Evolutionary conservation across 306 rosid species (phyloP).

Genomic region (Crataegus laevigata): DNA sequence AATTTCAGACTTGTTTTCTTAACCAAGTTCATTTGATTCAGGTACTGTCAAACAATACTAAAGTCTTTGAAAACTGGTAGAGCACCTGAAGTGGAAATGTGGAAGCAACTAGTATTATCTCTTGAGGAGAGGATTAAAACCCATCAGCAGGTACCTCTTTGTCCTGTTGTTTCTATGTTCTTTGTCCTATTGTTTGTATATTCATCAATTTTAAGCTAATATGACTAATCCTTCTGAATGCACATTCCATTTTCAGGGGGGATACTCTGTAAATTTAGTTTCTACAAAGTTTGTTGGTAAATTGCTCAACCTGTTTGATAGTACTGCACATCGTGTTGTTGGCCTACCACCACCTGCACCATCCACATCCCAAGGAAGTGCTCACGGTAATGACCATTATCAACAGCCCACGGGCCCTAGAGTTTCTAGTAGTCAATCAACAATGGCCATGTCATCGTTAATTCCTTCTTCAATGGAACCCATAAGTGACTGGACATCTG

Average conservation of each 20-base stretch:
- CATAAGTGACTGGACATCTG: constrained; percentile 61
- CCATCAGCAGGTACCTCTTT: constrained; percentile 61
- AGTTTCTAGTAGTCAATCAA: constrained; percentile 72
- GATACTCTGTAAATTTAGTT: constrained; percentile 71
- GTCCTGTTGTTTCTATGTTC: background rate
- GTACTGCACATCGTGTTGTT: constrained; percentile 89
- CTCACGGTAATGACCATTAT: constrained; percentile 47
- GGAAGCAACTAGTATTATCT: constrained; percentile 69
- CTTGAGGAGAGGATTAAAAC: constrained; percentile 91
- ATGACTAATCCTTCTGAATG: constrained; percentile 5
- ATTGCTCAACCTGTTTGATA: constrained; percentile 76
- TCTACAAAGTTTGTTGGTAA: constrained; percentile 74
- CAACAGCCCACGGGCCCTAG: constrained; percentile 43
- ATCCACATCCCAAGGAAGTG: constrained; percentile 41
- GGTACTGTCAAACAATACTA: constrained; percentile 82
- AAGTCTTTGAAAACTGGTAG: constrained; percentile 82
- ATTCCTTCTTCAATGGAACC: constrained; percentile 88
- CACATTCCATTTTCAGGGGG: constrained; percentile 54
- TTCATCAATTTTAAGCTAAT: constrained; percentile 4
- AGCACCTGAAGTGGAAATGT: constrained; percentile 75
- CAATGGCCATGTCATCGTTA: constrained; percentile 79
- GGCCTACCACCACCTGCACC: constrained; percentile 87
- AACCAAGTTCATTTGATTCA: constrained; percentile 18
- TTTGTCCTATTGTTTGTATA: constrained; percentile 2
- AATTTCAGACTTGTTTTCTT: background rate